Conservation (phyloP, 139 green algal genomes). For the Coccomyxa sp. region DNA sequence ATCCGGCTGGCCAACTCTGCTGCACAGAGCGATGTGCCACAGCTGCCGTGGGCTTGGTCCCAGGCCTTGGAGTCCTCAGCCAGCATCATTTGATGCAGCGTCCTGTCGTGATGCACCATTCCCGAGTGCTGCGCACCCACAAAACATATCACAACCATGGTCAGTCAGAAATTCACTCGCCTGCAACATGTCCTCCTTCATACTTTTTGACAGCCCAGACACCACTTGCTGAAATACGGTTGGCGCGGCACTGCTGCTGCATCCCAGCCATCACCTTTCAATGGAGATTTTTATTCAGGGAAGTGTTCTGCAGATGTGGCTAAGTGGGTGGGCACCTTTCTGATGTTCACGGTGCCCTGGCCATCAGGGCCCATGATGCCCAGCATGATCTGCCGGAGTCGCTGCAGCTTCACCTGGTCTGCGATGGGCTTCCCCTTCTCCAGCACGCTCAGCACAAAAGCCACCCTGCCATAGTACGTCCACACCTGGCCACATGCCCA, state of each 20-base stretch:
- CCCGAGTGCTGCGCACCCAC: slow-evolving; percentile 17
- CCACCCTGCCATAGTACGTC: slow-evolving; percentile 73
- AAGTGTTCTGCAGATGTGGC: no score
- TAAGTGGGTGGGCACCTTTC: slow-evolving; percentile 31
- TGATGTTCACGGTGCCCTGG: slow-evolving; percentile 52
- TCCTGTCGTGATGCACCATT: slow-evolving; percentile 82
- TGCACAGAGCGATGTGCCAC: neutral
- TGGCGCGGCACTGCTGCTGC: no score
- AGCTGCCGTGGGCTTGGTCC: slow-evolving; percentile 9
- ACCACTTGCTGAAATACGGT: neutral
- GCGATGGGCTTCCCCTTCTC: slow-evolving; percentile 58
- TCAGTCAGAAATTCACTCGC: neutral
- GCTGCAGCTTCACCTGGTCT: slow-evolving; percentile 54
- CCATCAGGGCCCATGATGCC: slow-evolving; percentile 54
- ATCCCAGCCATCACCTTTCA: no score
- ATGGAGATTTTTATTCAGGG: no score
- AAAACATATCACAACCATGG: neutral
- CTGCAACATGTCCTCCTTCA: no score
- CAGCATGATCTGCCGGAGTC: slow-evolving; percentile 60
- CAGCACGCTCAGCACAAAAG: slow-evolving; percentile 76
- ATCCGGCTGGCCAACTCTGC: no score
- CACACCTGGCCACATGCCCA: slow-evolving; percentile 52
- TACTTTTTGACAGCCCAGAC: no score
- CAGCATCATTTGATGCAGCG: slow-evolving; percentile 89
- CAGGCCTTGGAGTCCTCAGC: slow-evolving; percentile 46